These are phyloP conservation scores for Syzygium aqueum DNA, from an alignment of 345 rosid genomes.

Conservation along the genomic window DNA sequence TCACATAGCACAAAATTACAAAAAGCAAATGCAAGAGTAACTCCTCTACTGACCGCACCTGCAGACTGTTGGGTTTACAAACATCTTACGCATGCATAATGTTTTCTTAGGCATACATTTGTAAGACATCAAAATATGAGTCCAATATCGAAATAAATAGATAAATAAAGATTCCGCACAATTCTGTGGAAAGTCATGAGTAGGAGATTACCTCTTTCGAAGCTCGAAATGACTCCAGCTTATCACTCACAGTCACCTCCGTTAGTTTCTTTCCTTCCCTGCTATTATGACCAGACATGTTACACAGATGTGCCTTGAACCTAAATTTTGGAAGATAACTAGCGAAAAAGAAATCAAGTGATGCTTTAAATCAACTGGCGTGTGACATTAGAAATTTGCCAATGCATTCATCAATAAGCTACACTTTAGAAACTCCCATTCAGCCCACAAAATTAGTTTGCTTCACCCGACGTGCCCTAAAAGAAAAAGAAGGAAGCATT, in stretches of 20 bases:
- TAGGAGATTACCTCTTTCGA: constrained; percentile 56
- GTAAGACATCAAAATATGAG: not conserved
- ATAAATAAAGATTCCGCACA: not conserved
- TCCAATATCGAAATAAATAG: not conserved
- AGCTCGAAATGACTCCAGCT: constrained; percentile 78
- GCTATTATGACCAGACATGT: not conserved
- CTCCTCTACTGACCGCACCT: not conserved
- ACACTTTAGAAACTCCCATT: not conserved
- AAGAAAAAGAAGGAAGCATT: not conserved
- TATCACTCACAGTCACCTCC: constrained; percentile 69
- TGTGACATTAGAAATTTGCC: not conserved
- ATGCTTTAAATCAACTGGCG: not conserved
- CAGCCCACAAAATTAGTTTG: not conserved
- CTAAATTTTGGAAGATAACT: not conserved
- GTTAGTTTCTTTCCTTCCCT: constrained; percentile 61
- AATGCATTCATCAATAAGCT: not conserved
- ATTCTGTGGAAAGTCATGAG: not conserved
- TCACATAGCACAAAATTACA: not conserved
- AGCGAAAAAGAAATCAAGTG: not conserved
- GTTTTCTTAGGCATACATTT: not conserved
- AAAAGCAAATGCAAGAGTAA: not conserved
- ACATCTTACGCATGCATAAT: not conserved
- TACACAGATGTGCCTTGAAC: not conserved
- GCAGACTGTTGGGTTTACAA: not conserved
- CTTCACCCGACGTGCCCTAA: not conserved